A percentile compares a stretch with the other conserved stretches of the same genome.
Conservation (phyloP, 164 flowering plant species). For the Kalanchoe fedtschenkoi region DNA sequence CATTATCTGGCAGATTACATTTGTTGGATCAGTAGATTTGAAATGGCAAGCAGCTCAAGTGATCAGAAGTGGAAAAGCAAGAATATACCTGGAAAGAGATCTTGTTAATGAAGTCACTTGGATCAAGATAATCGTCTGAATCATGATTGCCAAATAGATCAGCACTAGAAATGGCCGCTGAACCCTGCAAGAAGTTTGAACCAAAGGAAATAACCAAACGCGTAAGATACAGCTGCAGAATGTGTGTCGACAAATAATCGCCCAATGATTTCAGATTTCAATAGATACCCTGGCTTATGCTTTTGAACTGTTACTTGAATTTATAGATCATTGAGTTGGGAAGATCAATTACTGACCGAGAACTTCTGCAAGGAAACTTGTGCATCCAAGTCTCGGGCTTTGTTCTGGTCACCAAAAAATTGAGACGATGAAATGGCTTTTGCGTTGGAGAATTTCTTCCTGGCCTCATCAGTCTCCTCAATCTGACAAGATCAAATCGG, state of each 20-base stretch:
- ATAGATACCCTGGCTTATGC: no score
- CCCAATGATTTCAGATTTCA: no score
- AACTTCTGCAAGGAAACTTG: conserved; percentile 73
- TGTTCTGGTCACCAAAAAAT: conserved; percentile 66
- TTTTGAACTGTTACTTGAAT: no score
- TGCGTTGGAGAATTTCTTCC: conserved; percentile 92
- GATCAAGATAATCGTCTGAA: conserved; percentile 35
- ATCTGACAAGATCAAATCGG: conserved; percentile 24
- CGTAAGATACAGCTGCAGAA: no score
- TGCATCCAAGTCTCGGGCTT: conserved; percentile 35
- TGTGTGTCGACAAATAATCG: no score
- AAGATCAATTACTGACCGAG: conserved; percentile 53
- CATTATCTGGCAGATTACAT: neutral
- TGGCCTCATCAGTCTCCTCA: conserved; percentile 92
- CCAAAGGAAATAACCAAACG: neutral
- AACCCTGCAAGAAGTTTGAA: conserved; percentile 36
- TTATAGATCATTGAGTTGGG: no score
- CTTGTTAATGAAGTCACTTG: conserved; percentile 64
- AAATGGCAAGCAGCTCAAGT: neutral
- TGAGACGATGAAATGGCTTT: conserved; percentile 96
- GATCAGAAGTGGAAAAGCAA: neutral
- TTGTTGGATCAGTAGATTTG: neutral
- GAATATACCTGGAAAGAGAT: conserved; percentile 65
- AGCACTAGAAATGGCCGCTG: conserved; percentile 84
- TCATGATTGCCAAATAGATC: conserved; percentile 66